Conservation (phyloP, 192 early-diverging fungal genomes). For the Bifiguratus adelaidae region DNA sequence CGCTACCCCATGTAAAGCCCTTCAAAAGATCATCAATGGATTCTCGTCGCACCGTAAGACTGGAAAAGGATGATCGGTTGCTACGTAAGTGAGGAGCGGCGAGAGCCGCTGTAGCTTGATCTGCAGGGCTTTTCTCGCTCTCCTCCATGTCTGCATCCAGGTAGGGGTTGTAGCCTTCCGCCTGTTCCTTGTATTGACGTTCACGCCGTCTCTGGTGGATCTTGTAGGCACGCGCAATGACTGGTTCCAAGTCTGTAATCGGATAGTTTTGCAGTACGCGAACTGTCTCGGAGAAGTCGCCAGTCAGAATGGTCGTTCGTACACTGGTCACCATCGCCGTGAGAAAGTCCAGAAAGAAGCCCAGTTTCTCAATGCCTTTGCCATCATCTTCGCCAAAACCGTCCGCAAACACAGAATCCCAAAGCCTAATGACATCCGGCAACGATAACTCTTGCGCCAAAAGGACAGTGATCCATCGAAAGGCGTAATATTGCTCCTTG, state of each 20-base stretch:
- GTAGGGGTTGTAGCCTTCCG: background rate
- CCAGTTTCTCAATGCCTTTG: slow-evolving; percentile 23
- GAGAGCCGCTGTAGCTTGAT: slow-evolving; percentile 6
- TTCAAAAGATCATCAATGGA: background rate
- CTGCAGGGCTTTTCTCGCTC: background rate
- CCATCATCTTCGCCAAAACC: slow-evolving; percentile 28
- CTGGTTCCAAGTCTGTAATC: slow-evolving; percentile 29
- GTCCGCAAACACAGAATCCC: slow-evolving; percentile 73
- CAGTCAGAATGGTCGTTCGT: slow-evolving; percentile 36
- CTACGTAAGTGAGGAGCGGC: slow-evolving; percentile 13
- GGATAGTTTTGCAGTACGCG: slow-evolving; percentile 53
- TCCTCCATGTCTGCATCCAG: background rate
- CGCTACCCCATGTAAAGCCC: background rate
- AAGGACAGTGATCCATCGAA: slow-evolving; percentile 73
- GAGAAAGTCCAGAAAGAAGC: slow-evolving; percentile 65
- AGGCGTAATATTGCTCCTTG: slow-evolving; percentile 62
- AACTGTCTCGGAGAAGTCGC: slow-evolving; percentile 51
- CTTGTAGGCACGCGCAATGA: slow-evolving; percentile 19
- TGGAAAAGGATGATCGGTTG: background rate
- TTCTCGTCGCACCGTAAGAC: background rate
- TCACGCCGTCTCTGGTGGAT: slow-evolving; percentile 21
- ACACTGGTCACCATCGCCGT: slow-evolving; percentile 60
- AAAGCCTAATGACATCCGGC: slow-evolving; percentile 67
- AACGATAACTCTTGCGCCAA: slow-evolving; percentile 66
- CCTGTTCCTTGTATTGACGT: background rate